Evolutionary conservation across 2,329 filamentous ascomycete genomes (phyloP).

Genomic region (Cladosporium oxysporum): DNA sequence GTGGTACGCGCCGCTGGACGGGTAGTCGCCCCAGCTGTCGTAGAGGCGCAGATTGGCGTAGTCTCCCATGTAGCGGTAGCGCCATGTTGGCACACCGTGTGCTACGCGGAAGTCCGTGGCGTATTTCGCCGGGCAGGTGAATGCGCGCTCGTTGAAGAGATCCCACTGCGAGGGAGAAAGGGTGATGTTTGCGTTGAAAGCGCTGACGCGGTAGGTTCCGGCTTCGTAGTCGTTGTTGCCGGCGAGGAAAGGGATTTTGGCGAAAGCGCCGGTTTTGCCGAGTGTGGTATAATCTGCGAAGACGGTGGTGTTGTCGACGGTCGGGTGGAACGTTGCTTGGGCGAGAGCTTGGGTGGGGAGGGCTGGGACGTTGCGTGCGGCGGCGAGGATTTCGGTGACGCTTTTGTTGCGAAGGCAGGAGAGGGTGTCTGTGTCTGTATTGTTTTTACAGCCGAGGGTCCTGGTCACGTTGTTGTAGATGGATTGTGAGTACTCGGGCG

Average conservation of each 20-base stretch:
- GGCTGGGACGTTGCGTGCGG: conserved; percentile 19
- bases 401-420: conserved; percentile 26
- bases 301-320: conserved; percentile 27
- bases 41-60: conserved; percentile 28
- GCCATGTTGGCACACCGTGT: conserved; percentile 33
- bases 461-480: conserved; percentile 31
- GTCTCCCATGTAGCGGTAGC: conserved; percentile 34
- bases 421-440: conserved; percentile 42
- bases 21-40: conserved; percentile 17
- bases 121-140: conserved; percentile 45
- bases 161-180: conserved; percentile 12
- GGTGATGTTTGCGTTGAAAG: conserved; percentile 17
- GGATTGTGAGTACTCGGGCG: conserved; percentile 16
- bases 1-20: conserved; percentile 37
- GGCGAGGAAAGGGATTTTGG: conserved; percentile 43
- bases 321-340: conserved; percentile 27
- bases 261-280: conserved; percentile 34
- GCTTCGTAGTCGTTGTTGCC: conserved; percentile 52
- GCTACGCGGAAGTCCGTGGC: conserved; percentile 41
- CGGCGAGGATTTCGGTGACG: conserved; percentile 20
- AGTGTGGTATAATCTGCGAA: conserved; percentile 25
- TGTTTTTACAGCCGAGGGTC: conserved; percentile 39
- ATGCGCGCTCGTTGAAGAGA: conserved; percentile 22
- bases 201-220: conserved; percentile 50
- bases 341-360: conserved; percentile 20